Conservation (phyloP, 345 rosid species). For the Populus pruinosa region DNA sequence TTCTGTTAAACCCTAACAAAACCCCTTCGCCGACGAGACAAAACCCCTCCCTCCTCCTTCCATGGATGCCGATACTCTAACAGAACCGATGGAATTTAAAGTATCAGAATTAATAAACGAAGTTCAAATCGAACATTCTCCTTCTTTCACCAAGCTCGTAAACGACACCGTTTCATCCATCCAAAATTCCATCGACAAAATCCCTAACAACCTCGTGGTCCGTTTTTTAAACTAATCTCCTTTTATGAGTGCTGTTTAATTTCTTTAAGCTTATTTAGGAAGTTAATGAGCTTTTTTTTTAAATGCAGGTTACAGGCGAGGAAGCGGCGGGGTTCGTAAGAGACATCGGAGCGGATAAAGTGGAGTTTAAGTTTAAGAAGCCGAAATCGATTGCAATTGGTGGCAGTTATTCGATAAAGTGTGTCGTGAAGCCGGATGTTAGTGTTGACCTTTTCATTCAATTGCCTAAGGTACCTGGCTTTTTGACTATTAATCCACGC, state of each 20-base stretch:
- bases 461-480: constrained; percentile 62
- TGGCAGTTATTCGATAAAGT: constrained; percentile 66
- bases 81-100: background rate
- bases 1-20: background rate
- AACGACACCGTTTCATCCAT: background rate
- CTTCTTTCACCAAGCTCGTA: background rate
- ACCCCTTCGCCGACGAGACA: background rate
- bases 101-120: background rate
- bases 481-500: background rate
- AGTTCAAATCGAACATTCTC: background rate
- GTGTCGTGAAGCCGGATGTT: constrained; percentile 61
- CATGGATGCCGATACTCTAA: background rate
- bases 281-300: background rate
- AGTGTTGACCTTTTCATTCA: constrained; percentile 65
- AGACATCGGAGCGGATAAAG: constrained; percentile 79
- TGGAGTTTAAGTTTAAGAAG: constrained; percentile 71
- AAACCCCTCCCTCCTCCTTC: background rate
- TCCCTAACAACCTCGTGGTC: background rate
- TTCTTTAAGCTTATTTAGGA: background rate
- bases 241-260: background rate
- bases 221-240: background rate
- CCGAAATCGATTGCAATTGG: constrained; percentile 56
- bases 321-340: constrained; percentile 60
- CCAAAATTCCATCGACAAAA: background rate
- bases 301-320: constrained; percentile 55